phyloP scores from a whole-genome alignment of 805 yeast species.

The Ogataea nitratoaversa region DNA sequence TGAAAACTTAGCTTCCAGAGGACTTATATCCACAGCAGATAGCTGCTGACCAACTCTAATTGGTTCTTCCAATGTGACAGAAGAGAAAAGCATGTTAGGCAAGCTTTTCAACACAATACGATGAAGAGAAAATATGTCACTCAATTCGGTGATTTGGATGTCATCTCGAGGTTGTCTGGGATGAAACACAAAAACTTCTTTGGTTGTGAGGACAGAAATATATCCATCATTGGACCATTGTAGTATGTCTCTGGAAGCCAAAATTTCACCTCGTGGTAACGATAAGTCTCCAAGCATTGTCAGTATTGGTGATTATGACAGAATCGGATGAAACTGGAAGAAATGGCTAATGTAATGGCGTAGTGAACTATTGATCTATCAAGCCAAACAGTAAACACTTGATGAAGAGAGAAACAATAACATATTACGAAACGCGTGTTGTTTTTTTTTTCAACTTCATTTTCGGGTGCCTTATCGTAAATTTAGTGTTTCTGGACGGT shows the following conservation, averaged over 20 bases:
- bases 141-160: slow-evolving; percentile 4
- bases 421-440: slow-evolving; percentile 1
- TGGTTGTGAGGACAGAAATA: slow-evolving; percentile 10
- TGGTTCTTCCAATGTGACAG: slow-evolving; percentile 13
- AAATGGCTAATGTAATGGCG: too few relatives aligned
- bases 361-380: too few relatives aligned
- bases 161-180: slow-evolving; percentile 8
- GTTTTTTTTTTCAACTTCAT: background rate
- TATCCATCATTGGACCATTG: slow-evolving; percentile 20
- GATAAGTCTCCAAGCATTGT: slow-evolving; percentile 4
- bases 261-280: slow-evolving; percentile 8
- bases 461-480: too few relatives aligned
- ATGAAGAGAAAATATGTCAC: slow-evolving; percentile 10
- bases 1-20: slow-evolving; percentile 20
- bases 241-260: slow-evolving; percentile 4
- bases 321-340: background rate
- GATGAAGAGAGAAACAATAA: too few relatives aligned
- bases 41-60: slow-evolving; percentile 16
- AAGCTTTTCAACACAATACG: slow-evolving; percentile 12
- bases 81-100: slow-evolving; percentile 11
- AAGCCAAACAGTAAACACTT: too few relatives aligned
- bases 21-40: slow-evolving; percentile 2
- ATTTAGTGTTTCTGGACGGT: too few relatives aligned
- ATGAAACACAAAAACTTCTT: slow-evolving; percentile 12
- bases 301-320: background rate